Evolutionary conservation across 1,139 yeast genomes (phyloP), one percentile per base, ranked within the genome.

Genomic region (Hyphopichia burtonii): DNA sequence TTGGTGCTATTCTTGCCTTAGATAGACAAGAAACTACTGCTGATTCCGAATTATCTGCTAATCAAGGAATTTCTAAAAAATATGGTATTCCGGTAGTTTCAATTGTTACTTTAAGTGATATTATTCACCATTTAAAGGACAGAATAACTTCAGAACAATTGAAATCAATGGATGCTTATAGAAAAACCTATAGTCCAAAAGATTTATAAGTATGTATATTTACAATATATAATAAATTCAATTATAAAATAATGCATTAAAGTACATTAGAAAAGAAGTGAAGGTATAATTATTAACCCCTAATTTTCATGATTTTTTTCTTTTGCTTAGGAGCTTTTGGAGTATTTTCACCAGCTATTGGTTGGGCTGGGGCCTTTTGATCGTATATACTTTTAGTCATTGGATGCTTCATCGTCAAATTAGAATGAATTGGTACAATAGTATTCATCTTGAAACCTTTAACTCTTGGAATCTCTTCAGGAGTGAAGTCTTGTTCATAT

Each of bases 21-120:
- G 99, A 93, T 65, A 83, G 99, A 73, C 96, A 90, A 73, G 99
- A 93, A 69, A 79, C 86, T 44, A 85, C 94, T 34, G 69, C 71
- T 35, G 89, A 83, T 52, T 71, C 84, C 19, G 77, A 76, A 38
- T 64, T 74, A 52, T 85, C 94, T 49, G 96, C 97, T 36, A 88
- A 96, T 11, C 86, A 85, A 61, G 82, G 83, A 22, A 94, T 93
- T 38, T 71, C 86, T 42, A 71, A 81, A 57, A 79, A 76, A 56
- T 85, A 84, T 60, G 75, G 76, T 32, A 86, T 91, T 44, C 97
- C 97, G 3, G 96, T 93, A 19, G 63, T 86, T 46, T 82, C 88
- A 42, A 91, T 93, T 54, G 90, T 91, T 37, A 74, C 82, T 37
- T 76, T 93, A 60, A 72, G 77, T 41, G 93, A 91, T 59, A 84